phyloP scores from a whole-genome alignment of 306 rosid species.

The Acmispon strigosus region DNA sequence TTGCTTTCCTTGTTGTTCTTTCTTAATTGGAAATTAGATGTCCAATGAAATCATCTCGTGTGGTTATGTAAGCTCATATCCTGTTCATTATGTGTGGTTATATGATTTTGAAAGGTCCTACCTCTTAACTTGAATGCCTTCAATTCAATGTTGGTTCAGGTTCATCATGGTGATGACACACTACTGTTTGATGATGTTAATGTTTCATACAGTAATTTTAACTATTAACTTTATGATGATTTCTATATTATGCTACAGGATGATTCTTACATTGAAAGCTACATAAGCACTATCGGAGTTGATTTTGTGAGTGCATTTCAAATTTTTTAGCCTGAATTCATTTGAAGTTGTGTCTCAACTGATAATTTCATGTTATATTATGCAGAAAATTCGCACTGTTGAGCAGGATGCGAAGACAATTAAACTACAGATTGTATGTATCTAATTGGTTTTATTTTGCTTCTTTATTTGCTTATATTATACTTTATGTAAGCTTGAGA shows the following conservation, averaged over 20 bases:
- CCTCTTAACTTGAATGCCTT: not conserved
- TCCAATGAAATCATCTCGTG: not conserved
- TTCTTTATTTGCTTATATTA: not conserved
- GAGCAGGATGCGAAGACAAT: slow-evolving; percentile 60
- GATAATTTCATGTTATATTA: slow-evolving; percentile 4
- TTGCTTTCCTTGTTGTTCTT: not conserved
- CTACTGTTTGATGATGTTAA: not conserved
- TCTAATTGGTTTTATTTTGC: slow-evolving; percentile 16
- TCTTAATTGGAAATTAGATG: not conserved
- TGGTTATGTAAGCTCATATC: not conserved
- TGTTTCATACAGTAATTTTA: slow-evolving; percentile 1
- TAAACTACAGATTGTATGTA: slow-evolving; percentile 51
- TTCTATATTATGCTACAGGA: slow-evolving; percentile 45
- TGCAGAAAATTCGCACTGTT: slow-evolving; percentile 53
- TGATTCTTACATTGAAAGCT: slow-evolving; percentile 96
- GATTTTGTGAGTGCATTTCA: slow-evolving; percentile 72
- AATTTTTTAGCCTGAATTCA: slow-evolving; percentile 17
- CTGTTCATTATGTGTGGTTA: not conserved
- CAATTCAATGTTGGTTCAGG: not conserved
- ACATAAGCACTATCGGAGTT: slow-evolving; percentile 98
- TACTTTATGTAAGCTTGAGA: slow-evolving; percentile 1
- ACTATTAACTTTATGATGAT: not conserved
- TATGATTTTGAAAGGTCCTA: not conserved
- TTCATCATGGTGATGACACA: slow-evolving; percentile 5
- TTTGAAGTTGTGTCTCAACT: slow-evolving; percentile 6